Percentiles rank a stretch among this genome's conserved stretches.
Conservation (phyloP, 495 filamentous ascomycete genomes). For the Talaromyces stipitatus region DNA sequence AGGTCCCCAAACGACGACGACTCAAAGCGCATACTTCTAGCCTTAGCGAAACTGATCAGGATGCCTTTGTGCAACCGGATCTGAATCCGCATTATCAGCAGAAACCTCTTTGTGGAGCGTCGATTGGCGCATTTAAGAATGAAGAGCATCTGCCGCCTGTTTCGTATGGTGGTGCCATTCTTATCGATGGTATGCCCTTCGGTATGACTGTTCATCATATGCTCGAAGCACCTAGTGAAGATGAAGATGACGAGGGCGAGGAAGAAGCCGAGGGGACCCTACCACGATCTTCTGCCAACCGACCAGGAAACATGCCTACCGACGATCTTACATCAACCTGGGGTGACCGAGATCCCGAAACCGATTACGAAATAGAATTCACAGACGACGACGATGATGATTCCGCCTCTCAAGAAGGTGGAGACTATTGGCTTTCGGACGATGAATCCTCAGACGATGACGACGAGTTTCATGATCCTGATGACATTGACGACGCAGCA, state of each 20-base stretch:
- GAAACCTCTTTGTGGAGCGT: conserved; percentile 75
- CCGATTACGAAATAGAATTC: conserved; percentile 37
- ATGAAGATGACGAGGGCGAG: conserved; percentile 43
- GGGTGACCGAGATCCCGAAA: conserved; percentile 26
- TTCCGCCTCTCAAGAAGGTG: conserved; percentile 21
- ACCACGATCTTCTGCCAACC: conserved; percentile 29
- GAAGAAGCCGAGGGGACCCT: conserved; percentile 21
- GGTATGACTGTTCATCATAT: conserved; percentile 96
- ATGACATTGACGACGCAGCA: conserved; percentile 51
- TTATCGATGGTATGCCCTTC: conserved; percentile 75
- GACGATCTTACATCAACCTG: conserved; percentile 25
- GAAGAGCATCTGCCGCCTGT: conserved; percentile 81
- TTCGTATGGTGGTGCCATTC: conserved; percentile 78
- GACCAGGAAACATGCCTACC: conserved; percentile 18
- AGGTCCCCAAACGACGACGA: conserved; percentile 42
- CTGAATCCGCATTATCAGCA: conserved; percentile 55
- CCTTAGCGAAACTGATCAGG: conserved; percentile 20
- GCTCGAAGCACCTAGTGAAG: conserved; percentile 72
- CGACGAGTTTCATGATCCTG: conserved; percentile 25
- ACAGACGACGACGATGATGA: conserved; percentile 43
- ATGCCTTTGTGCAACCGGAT: conserved; percentile 25
- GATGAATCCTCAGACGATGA: conserved; percentile 42
- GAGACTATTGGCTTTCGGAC: conserved; percentile 35
- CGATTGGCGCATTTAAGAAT: conserved; percentile 83
- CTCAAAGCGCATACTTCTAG: conserved; percentile 32